phyloP scores from a whole-genome alignment of 257 asterid species.

The Lavandula angustifolia region DNA sequence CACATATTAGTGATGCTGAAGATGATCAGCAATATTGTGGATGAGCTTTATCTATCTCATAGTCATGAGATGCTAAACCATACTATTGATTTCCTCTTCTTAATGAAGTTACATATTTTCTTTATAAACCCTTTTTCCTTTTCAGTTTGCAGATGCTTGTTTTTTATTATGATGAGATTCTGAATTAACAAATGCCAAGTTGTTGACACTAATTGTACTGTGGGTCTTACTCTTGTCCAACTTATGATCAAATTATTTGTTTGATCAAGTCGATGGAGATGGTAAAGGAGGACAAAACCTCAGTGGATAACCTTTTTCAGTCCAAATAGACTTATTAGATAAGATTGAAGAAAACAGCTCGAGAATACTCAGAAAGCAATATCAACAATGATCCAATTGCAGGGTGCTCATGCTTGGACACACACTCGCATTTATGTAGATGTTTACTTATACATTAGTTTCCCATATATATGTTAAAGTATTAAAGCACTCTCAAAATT shows the following conservation, averaged over 20 bases:
- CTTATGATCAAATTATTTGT: neutral
- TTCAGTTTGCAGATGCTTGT: conserved; percentile 18
- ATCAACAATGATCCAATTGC: neutral
- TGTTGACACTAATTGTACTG: conserved; percentile 17
- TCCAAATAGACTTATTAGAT: conserved; percentile 11
- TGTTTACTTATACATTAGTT: neutral
- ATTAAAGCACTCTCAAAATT: neutral
- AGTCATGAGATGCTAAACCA: conserved; percentile 23
- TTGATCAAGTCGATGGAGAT: conserved; percentile 4
- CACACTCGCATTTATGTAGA: neutral
- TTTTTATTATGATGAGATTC: conserved; percentile 7
- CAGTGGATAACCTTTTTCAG: conserved; percentile 1
- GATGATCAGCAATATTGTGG: conserved; percentile 25
- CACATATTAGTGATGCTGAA: conserved; percentile 27
- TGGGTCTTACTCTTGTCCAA: conserved; percentile 7
- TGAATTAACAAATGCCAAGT: neutral
- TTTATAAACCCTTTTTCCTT: neutral
- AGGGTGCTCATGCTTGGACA: neutral
- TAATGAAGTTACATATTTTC: conserved; percentile 28
- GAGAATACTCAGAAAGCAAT: conserved; percentile 19
- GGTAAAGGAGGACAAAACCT: neutral
- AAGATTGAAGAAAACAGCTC: neutral
- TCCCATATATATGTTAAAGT: neutral
- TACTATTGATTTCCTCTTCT: neutral
- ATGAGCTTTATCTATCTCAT: conserved; percentile 6